Conservation (phyloP, 495 filamentous ascomycete genomes). For the Podospora comata region DNA sequence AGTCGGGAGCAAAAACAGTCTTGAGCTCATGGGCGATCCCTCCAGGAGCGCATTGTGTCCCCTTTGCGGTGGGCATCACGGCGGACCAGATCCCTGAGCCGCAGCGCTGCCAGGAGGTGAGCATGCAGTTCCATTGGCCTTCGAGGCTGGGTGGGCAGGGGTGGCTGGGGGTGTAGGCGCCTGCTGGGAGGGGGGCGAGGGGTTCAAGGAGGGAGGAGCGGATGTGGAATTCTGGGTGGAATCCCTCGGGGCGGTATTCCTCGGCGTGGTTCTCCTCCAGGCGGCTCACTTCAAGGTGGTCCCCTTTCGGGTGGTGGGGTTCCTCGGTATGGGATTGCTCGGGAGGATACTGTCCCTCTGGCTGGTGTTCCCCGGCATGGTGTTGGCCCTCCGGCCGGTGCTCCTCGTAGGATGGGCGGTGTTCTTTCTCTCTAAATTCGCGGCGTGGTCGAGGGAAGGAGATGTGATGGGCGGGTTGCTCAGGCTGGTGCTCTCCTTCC, state of each 20-base stretch:
- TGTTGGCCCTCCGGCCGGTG: not conserved
- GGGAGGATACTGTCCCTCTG: too few relatives aligned
- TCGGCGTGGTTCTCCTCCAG: too few relatives aligned
- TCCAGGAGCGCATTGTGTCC: not conserved
- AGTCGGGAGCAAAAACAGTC: not conserved
- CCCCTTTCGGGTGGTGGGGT: too few relatives aligned
- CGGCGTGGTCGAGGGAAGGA: not conserved
- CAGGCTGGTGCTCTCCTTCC: not conserved
- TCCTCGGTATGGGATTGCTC: too few relatives aligned
- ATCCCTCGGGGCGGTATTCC: too few relatives aligned
- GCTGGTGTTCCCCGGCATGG: not conserved
- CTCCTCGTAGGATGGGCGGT: not conserved
- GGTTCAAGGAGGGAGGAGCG: not conserved
- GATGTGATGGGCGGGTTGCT: not conserved
- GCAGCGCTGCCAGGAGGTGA: slow-evolving; percentile 38
- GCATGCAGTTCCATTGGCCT: slow-evolving; percentile 43
- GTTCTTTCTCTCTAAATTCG: not conserved
- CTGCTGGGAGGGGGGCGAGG: slow-evolving; percentile 1
- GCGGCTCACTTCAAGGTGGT: too few relatives aligned
- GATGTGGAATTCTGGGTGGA: not conserved
- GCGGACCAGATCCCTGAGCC: slow-evolving; percentile 33
- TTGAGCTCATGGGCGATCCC: not conserved
- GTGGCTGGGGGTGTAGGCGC: slow-evolving; percentile 13
- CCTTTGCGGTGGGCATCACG: not conserved
- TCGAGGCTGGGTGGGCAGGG: slow-evolving; percentile 29